These are phyloP conservation scores for Neurospora crassa DNA, from an alignment of 2,329 filamentous ascomycete species.

Conservation along the genomic window DNA sequence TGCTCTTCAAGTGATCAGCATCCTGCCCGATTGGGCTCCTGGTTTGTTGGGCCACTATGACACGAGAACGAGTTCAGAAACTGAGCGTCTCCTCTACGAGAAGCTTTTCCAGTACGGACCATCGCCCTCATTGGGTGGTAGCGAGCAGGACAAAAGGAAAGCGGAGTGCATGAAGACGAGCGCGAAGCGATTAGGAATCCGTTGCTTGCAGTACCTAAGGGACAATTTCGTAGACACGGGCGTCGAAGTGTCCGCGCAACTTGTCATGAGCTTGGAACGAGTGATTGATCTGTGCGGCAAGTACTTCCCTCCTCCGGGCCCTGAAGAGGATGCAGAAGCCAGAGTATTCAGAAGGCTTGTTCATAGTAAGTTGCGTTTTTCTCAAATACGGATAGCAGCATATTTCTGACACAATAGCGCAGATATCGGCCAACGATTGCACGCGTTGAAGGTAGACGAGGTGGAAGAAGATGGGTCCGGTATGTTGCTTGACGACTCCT, in stretches of 20 bases:
- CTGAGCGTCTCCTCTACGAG: constrained; percentile 34
- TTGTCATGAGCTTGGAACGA: constrained; percentile 32
- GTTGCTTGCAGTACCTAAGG: constrained; percentile 36
- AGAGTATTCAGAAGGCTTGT: constrained; percentile 26
- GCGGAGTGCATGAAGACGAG: constrained; percentile 25
- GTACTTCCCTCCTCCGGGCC: constrained; percentile 29
- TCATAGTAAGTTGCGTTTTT: constrained; percentile 24
- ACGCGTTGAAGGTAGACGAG: constrained; percentile 45
- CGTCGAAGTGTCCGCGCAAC: constrained; percentile 31
- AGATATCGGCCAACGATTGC: constrained; percentile 40
- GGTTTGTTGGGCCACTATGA: constrained; percentile 39
- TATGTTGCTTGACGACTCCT: constrained; percentile 36
- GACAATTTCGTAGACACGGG: constrained; percentile 35
- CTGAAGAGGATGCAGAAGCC: constrained; percentile 22
- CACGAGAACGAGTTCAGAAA: constrained; percentile 28
- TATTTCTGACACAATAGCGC: constrained; percentile 11
- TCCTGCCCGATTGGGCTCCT: constrained; percentile 40
- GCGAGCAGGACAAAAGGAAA: constrained; percentile 22
- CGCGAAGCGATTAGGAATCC: constrained; percentile 31
- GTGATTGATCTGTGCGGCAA: constrained; percentile 32
- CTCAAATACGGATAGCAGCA: neutral
- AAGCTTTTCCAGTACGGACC: constrained; percentile 31
- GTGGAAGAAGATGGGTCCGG: constrained; percentile 50
- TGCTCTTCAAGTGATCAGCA: neutral
- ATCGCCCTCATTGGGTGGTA: constrained; percentile 20